Evolutionary conservation across 495 filamentous ascomycete genomes (phyloP), one percentile per base, ranked within the genome.

Genomic region (Trichoderma gamsii): DNA sequence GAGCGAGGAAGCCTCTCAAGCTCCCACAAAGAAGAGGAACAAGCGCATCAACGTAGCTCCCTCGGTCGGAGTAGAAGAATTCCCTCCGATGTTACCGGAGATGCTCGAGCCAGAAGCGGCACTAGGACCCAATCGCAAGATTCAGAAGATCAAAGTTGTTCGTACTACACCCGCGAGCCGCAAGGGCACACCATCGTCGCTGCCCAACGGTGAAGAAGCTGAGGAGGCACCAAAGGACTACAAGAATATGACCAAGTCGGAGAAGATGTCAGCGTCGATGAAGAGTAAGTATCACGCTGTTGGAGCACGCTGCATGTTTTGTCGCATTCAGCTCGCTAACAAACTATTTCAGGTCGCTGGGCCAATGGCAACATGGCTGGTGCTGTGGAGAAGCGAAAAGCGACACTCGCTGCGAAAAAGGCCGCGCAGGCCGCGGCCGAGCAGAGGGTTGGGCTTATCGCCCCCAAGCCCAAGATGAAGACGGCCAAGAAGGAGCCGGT

Each of bases 251-350:
- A 83, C 78, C 52, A 83, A 83, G 71, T 81, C 79, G 9, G 81
- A 83, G 72, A 83, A 83, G 74, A 83, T 83, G 81, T 79, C 77
- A 2, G 74, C 70, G 49, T 82, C 80, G 1, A 83, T 83, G 81
- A 80, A 80, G 73, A 72, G 81, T 82, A 73, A 70, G 77, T 75
- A 41, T 41, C 63, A 3, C 35, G 38, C 13, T 4, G 23, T 29
- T 9, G 7, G 8, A 25, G 18, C 43, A 56, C 4, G 41, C 49
- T 4, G 8, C 1, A 0, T 21, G 16, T 43, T 63, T 43, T 66
- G 12, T 66, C 64, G 3, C 16, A 21, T 13, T 65, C 35, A 44
- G 12, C 63, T 43, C 32, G 41, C 65, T 66, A 44, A 66, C 65
- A 51, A 23, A 21, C 7, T n/a, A 52, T 32, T 52, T 65, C 68